Evolutionary conservation across 148 eudicot species (phyloP).

Genomic region (Salicornia ramosissima): DNA sequence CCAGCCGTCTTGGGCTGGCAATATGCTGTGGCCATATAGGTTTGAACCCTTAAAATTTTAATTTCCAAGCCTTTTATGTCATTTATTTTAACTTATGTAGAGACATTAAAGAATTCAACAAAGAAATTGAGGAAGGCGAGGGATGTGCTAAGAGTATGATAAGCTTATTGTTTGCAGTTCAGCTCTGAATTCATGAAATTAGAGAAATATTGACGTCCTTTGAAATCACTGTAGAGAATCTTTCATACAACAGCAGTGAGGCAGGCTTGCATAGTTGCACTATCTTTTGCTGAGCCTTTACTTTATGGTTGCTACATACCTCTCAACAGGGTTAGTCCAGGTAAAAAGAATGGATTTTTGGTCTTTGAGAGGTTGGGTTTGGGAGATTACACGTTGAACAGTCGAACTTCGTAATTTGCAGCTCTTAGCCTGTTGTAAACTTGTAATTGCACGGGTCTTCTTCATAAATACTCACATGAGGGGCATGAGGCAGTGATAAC

Average conservation of each 20-base stretch:
- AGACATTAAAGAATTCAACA: not conserved
- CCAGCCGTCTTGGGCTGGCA: too few relatives aligned
- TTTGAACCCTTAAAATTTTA: not conserved
- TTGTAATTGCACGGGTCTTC: not conserved
- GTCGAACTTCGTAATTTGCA: not conserved
- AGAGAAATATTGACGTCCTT: not conserved
- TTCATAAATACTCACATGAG: not conserved
- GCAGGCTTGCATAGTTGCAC: not conserved
- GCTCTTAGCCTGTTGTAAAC: not conserved
- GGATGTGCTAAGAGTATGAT: not conserved
- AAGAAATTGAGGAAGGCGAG: not conserved
- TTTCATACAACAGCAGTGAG: not conserved
- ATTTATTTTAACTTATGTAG: not conserved
- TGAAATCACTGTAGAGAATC: not conserved
- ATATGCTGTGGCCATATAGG: too few relatives aligned
- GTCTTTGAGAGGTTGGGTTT: not conserved
- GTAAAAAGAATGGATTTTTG: not conserved
- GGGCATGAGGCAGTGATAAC: not conserved
- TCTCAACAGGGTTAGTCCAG: not conserved
- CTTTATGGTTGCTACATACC: not conserved
- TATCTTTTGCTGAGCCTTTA: not conserved
- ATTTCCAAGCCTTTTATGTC: not conserved
- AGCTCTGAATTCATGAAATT: not conserved
- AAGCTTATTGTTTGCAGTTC: not conserved
- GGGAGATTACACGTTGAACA: not conserved